Base-by-base conservation (phyloP, 176 grass and related monocot species). In the Zea luxurians region DNA sequence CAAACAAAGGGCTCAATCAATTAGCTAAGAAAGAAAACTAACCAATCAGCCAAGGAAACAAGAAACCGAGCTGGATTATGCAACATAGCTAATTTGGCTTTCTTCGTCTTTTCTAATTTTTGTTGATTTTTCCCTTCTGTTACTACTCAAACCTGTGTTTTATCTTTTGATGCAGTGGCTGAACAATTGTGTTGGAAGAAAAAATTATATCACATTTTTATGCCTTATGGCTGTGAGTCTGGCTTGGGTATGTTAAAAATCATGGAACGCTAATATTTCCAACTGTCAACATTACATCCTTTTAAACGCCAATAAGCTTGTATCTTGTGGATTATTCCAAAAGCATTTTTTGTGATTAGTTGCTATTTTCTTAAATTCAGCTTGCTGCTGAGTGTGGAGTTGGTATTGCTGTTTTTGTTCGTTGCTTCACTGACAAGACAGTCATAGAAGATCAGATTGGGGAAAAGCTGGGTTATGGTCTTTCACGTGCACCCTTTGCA, bases 141-240 rank as follows among this genome's bases (percentile, higher is more conserved):
- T 50, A 20, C 3, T 20, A 40, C 16, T 65, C 5, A 78, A 45
- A 43, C 75, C 12, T 71, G 18, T 71, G 8, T 37, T 72, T 72
- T 71, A 37, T 47, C 68, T 77, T 71, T 36, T 84, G 57, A 61
- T 83, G 71, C 85, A 99, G 96, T 99, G 96, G 96, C 88, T 99
- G 65, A 99, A 99, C 77, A 99, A 99, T 84, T 99, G 96, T 87
- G 96, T 99, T 64, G 96, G 96, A 73, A 89, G 88, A 42, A 99
- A 92, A 83, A 99, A 99, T 80, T 99, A 99, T 61, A 59, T 74
- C 46, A 89, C 89, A 8, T 99, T 99, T 80, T 83, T 99, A 48
- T 78, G 88, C 78, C 96, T 99, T 66, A 99, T 99, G 96, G 92
- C 90, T 8, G 77, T 85, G 17, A 84, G 96, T 79, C 90, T 99